Percentiles rank a stretch among this genome's conserved stretches.
Evolutionary conservation across 1,284 basidiomycete genomes (phyloP).

Genomic region (Trichosporon sp.): DNA sequence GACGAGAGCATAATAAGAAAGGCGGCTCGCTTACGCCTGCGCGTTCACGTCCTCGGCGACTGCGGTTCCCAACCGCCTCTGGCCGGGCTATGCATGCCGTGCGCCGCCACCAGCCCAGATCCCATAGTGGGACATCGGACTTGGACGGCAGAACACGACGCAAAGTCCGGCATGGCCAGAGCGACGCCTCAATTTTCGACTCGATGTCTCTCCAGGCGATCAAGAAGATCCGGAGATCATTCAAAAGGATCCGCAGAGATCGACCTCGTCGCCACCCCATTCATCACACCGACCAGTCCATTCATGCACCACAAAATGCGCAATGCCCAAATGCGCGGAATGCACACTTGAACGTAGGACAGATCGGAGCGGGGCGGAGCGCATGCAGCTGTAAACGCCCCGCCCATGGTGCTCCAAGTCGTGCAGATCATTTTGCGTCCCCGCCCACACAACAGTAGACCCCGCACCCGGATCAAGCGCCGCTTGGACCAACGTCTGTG

Average conservation of each 20-base stretch:
- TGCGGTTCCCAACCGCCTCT: not conserved
- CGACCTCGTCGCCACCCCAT: not conserved
- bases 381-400: not conserved
- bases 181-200: not conserved
- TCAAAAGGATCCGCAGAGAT: conserved; percentile 1
- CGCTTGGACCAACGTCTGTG: not conserved
- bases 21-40: not conserved
- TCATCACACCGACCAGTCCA: not conserved
- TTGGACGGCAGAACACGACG: not conserved
- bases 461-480: not conserved
- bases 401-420: not conserved
- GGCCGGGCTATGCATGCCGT: not conserved
- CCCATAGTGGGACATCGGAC: not conserved
- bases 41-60: not conserved
- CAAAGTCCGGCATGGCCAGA: not conserved
- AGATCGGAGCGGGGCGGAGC: not conserved
- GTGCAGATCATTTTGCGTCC: not conserved
- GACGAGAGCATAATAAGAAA: not conserved
- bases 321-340: not conserved
- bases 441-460: not conserved
- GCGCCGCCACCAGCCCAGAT: not conserved
- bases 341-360: not conserved
- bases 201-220: not conserved
- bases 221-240: not conserved
- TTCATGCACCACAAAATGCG: not conserved